Evolutionary conservation across 2,329 filamentous ascomycete species (phyloP).

Genomic region (Colletotrichum godetiae): DNA sequence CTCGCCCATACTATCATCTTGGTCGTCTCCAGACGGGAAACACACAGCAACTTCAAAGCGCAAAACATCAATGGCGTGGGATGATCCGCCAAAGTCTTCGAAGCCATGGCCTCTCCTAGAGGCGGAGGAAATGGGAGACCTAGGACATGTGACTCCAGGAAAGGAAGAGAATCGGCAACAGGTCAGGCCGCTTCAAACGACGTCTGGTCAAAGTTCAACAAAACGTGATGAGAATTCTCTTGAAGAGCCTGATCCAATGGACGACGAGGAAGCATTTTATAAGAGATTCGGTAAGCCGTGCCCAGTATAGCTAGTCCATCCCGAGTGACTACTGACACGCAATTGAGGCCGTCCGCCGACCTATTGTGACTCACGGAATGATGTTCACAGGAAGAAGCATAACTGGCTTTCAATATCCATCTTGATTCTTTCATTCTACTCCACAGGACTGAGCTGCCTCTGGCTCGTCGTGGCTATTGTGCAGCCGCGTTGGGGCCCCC

Average conservation of each 20-base stretch:
- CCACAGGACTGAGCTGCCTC: conserved; percentile 72
- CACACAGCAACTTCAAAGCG: background rate
- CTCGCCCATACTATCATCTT: conserved; percentile 17
- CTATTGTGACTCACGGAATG: conserved; percentile 46
- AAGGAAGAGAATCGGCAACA: conserved; percentile 9
- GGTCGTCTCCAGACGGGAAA: background rate
- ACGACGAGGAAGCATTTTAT: conserved; percentile 44
- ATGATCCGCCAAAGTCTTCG: conserved; percentile 20
- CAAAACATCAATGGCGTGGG: conserved; percentile 23
- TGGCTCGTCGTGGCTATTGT: conserved; percentile 72
- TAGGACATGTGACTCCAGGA: background rate
- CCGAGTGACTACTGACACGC: background rate
- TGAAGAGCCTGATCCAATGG: conserved; percentile 14
- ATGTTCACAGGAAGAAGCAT: conserved; percentile 45
- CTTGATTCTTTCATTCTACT: conserved; percentile 67
- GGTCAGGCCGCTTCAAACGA: background rate
- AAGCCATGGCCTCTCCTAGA: conserved; percentile 5
- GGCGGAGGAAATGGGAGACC: conserved; percentile 15
- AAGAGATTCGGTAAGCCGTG: conserved; percentile 45
- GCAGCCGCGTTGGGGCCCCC: conserved; percentile 71
- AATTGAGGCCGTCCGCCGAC: conserved; percentile 42
- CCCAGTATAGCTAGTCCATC: background rate
- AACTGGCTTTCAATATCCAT: conserved; percentile 64
- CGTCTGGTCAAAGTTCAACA: background rate
- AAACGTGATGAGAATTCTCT: background rate